phyloP scores from a whole-genome alignment of 2,329 filamentous ascomycete species.

The Tolypocladium endophyticum region DNA sequence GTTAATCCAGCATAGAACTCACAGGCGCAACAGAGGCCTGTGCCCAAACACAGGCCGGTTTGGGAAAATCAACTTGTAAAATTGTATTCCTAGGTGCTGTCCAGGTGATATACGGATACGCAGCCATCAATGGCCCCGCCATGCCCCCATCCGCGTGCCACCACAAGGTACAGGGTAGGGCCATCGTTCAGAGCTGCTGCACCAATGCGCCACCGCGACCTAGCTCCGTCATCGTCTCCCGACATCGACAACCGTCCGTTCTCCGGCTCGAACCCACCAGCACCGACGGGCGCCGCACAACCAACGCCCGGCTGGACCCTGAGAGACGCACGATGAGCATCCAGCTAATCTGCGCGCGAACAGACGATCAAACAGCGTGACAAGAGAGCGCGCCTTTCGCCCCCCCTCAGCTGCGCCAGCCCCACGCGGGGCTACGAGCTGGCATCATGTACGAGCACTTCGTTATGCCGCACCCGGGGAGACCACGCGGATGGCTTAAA shows the following conservation, averaged over 20 bases:
- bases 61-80: too few relatives aligned
- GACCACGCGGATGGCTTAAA: neutral
- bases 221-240: neutral
- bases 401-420: neutral
- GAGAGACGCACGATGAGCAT: neutral
- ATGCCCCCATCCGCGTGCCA: neutral
- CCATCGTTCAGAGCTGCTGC: neutral
- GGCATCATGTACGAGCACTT: slow-evolving; percentile 9
- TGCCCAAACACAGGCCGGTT: too few relatives aligned
- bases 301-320: neutral
- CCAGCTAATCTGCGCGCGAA: neutral
- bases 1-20: too few relatives aligned
- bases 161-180: neutral
- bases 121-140: neutral
- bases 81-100: too few relatives aligned
- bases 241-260: neutral
- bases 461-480: neutral
- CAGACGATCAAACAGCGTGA: neutral
- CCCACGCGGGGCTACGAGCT: slow-evolving; percentile 8
- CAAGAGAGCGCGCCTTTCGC: neutral
- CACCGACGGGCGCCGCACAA: neutral
- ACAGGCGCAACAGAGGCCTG: too few relatives aligned
- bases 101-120: too few relatives aligned
- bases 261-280: neutral
- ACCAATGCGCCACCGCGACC: neutral